Percentiles rank a stretch among this genome's conserved stretches.
Conservation (phyloP, 345 rosid species). For the Ricinus communis region DNA sequence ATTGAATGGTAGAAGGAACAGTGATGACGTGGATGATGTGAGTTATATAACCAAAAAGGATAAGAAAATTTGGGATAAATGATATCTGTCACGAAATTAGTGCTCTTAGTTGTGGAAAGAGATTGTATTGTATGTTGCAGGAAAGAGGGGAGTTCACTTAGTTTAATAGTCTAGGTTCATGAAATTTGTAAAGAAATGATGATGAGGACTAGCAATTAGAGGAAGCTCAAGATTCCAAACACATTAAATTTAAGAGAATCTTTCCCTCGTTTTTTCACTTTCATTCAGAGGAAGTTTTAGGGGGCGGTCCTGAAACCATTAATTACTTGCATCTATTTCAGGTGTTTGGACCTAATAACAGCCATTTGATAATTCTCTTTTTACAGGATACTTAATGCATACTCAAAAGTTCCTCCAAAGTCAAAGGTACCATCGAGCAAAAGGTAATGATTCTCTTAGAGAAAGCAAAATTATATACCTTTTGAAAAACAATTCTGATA, state of each 20-base stretch:
- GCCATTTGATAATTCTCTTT: constrained; percentile 11
- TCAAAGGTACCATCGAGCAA: constrained; percentile 45
- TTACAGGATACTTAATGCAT: constrained; percentile 58
- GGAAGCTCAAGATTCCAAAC: not conserved
- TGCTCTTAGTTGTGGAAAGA: not conserved
- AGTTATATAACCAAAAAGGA: no score
- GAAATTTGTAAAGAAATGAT: not conserved
- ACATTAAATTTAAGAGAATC: not conserved
- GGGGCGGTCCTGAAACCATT: not conserved
- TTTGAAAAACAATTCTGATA: not conserved
- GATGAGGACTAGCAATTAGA: not conserved
- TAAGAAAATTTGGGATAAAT: no score
- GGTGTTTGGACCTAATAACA: constrained; percentile 1
- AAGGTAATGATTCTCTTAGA: constrained; percentile 22
- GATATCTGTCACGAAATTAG: not conserved
- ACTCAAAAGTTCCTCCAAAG: constrained; percentile 60
- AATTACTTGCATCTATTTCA: not conserved
- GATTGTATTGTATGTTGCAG: not conserved
- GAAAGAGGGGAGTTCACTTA: not conserved
- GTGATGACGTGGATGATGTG: no score
- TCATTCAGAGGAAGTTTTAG: not conserved
- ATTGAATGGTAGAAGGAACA: not conserved
- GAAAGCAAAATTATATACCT: not conserved
- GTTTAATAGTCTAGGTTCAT: not conserved
- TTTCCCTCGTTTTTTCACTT: not conserved